Base-by-base conservation (phyloP, 1,139 yeast species). In the Pichia kudriavzevii region DNA sequence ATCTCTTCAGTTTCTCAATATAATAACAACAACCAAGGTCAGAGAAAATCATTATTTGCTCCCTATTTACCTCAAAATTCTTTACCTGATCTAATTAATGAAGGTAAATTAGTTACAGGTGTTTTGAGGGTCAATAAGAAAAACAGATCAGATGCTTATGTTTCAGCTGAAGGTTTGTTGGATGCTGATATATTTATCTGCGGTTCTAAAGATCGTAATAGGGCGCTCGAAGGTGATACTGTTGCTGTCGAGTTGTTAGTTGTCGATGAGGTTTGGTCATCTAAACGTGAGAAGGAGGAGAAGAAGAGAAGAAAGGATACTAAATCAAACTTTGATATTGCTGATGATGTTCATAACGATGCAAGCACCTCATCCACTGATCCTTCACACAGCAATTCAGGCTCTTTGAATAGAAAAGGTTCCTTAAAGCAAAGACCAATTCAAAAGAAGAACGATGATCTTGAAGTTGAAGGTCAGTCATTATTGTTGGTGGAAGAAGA, bases 391-490 rank as follows among this genome's bases (percentile, higher is more conserved):
- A 42, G 50, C 14, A 44, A 52, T 21, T 36, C 46, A 7, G 43
- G 45, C 5, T 42, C 54, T 3, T 64, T 88, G 34, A 78, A 78
- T 41, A 78, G 98, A 62, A 77, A 83, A 52, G 96, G 96, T 15
- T 84, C 95, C 3, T 69, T 91, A 48, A 84, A 87, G 49, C 96
- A 88, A 61, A 76, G 98, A 52, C 97, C 98, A 27, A 84, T 95
- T n/a, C 93, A 88, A 71, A 91, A 91, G 71, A 91, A 91, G 61
- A 88, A 87, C 54, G 98, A 91, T 56, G 98, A 91, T 55, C 95
- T 91, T 22, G 98, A 91, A 61, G 98, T 91, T 31, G 98, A 91
- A 60, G 98, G 98, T 33, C 98, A 91, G 61, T 82, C 94, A 2
- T 67, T 91, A 44, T 64, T 91, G 32, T 66, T 91, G 41, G 94